Evolutionary conservation across 2,329 filamentous ascomycete genomes (phyloP).

Genomic region (Paecilomyces variotii): DNA sequence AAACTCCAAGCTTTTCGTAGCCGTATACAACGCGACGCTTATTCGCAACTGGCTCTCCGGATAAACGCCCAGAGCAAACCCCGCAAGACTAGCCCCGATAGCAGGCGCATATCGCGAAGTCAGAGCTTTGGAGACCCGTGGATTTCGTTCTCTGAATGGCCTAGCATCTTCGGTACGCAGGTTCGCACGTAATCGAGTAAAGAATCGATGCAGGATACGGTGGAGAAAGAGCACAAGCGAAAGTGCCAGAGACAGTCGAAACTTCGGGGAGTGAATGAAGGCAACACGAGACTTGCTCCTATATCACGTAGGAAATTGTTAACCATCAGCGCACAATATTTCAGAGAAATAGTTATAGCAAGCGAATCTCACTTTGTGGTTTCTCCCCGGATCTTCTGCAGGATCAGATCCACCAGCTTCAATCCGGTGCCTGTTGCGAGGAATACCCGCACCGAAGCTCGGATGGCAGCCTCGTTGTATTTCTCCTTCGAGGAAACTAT

Average conservation of each 20-base stretch:
- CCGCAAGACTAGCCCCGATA: slow-evolving; percentile 81
- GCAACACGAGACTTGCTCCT: slow-evolving; percentile 32
- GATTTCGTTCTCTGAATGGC: slow-evolving; percentile 77
- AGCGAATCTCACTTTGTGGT: slow-evolving; percentile 13
- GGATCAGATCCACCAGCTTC: slow-evolving; percentile 53
- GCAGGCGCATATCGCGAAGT: slow-evolving; percentile 81
- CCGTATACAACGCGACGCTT: slow-evolving; percentile 71
- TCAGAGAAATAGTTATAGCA: slow-evolving; percentile 4
- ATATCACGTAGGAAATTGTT: background rate
- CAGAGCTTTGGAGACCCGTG: slow-evolving; percentile 62
- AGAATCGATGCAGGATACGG: slow-evolving; percentile 82
- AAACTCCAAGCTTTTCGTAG: slow-evolving; percentile 78
- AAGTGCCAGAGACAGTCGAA: slow-evolving; percentile 73
- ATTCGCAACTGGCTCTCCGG: slow-evolving; percentile 63
- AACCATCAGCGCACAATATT: background rate
- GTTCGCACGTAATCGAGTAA: slow-evolving; percentile 67
- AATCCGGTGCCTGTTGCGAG: slow-evolving; percentile 54
- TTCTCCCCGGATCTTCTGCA: slow-evolving; percentile 17
- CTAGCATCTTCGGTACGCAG: slow-evolving; percentile 71
- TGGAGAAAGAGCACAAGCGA: slow-evolving; percentile 83
- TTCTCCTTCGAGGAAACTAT: slow-evolving; percentile 50
- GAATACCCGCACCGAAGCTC: slow-evolving; percentile 65
- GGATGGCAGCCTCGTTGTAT: slow-evolving; percentile 61
- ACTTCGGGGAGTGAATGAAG: slow-evolving; percentile 52
- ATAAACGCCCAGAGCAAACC: slow-evolving; percentile 72